Evolutionary conservation across 495 filamentous ascomycete species (phyloP), one percentile per base, ranked within the genome.

Genomic region (Aspergillus indologenus): DNA sequence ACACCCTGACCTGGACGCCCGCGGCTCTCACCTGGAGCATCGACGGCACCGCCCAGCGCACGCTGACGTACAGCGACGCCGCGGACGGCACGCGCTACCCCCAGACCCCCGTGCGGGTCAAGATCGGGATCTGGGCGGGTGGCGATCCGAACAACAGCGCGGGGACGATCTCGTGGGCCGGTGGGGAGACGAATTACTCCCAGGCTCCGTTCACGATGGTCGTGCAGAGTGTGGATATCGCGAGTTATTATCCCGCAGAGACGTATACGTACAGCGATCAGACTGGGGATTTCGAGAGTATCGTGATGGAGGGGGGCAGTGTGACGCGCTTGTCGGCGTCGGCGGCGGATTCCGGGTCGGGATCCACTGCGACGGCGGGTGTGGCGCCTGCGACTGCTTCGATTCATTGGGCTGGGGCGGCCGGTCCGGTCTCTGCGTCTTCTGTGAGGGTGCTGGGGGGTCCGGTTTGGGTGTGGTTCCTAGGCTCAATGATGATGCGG

Each of bases 101-200:
- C 9, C 94, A 97, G 77, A 92, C 90, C 0, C 91, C 92, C 6
- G 90, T 91, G 86, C 80, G 86, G 54, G 70, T 93, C 67, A 88
- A 87, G 69, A 81, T 96, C 58, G 91, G 91, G 49, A 80, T 85
- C 48, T 96, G 91, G 91, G 81, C 84, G 58, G 91, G 88, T 65
- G 91, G 91, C 57, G 90, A 92, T 67, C 73, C 86, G 1, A 71
- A 71, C 63, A 88, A 90, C 64, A 60, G 83, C 3, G 68, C 79
- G 56, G 74, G 78, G 58, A 81, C 74, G 23, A 72, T 80, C 60
- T 64, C 87, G 53, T 93, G 90, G 90, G 88, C 90, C 46, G 89
- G 89, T 43, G 90, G 90, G 44, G 61, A 75, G 54, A 89, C 85
- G 2, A 83, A 90, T 68, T 92, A 85, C 74, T 64, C 67, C 40